These are phyloP conservation scores for Ajuga chamaepitys DNA, from an alignment of 257 asterid species.

Conservation along the genomic window DNA sequence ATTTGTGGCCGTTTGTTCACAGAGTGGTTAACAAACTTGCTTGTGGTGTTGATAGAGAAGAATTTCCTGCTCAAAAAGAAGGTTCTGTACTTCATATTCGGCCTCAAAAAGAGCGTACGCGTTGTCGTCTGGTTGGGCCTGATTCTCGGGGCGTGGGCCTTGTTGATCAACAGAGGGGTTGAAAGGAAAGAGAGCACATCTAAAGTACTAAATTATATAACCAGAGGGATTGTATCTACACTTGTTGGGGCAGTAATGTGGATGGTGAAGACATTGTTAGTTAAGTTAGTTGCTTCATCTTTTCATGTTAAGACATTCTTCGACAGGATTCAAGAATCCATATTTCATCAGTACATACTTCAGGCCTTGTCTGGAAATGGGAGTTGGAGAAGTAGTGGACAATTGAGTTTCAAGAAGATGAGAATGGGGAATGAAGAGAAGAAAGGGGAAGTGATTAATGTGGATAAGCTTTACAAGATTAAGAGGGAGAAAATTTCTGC, in stretches of 20 bases:
- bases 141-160: slow-evolving; percentile 55
- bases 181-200: slow-evolving; percentile 22
- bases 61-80: slow-evolving; percentile 54
- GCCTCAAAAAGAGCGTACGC: slow-evolving; percentile 47
- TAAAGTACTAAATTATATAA: slow-evolving; percentile 35
- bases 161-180: slow-evolving; percentile 40
- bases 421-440: slow-evolving; percentile 25
- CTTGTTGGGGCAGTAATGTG: slow-evolving; percentile 68
- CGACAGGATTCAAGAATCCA: slow-evolving; percentile 70
- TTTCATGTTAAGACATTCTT: slow-evolving; percentile 66
- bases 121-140: slow-evolving; percentile 53
- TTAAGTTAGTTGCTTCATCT: slow-evolving; percentile 56
- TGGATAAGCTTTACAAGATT: slow-evolving; percentile 61
- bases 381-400: slow-evolving; percentile 18
- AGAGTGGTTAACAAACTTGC: slow-evolving; percentile 42
- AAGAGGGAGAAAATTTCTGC: slow-evolving; percentile 62
- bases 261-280: slow-evolving; percentile 55
- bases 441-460: slow-evolving; percentile 50
- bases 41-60: slow-evolving; percentile 52
- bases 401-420: slow-evolving; percentile 34
- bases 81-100: slow-evolving; percentile 57
- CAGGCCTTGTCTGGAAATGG: slow-evolving; percentile 42
- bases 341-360: slow-evolving; percentile 74
- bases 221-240: slow-evolving; percentile 45
- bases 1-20: slow-evolving; percentile 64